Evolutionary conservation across 2,329 filamentous ascomycete genomes (phyloP).

Genomic region (Coniosporium tulheliwenetii): DNA sequence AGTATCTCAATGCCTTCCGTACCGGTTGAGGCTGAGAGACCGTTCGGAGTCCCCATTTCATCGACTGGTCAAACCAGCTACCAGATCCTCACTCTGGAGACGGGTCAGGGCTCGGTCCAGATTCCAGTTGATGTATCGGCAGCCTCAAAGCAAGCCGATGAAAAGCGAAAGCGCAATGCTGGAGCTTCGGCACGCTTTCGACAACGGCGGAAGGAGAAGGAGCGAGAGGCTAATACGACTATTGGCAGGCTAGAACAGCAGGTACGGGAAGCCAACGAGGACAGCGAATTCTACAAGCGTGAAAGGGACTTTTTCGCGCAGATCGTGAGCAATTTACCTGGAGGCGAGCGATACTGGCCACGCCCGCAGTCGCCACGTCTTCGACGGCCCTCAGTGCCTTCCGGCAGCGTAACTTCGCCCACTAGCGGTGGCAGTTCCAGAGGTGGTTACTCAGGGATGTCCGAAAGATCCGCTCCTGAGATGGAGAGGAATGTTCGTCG

Average conservation of each 20-base stretch:
- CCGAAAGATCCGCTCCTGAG: not conserved
- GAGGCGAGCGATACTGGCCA: constrained; percentile 28
- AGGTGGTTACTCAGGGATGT: not conserved
- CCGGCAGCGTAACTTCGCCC: not conserved
- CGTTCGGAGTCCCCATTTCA: constrained; percentile 27
- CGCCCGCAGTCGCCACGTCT: constrained; percentile 26
- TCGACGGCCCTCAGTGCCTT: constrained; percentile 6
- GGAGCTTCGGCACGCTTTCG: constrained; percentile 73
- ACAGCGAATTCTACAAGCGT: constrained; percentile 56
- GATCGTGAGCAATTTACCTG: constrained; percentile 45
- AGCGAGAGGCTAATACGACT: constrained; percentile 53
- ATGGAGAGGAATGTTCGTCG: constrained; percentile 3
- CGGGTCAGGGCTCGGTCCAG: constrained; percentile 33
- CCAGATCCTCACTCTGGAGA: constrained; percentile 38
- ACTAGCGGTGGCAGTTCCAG: not conserved
- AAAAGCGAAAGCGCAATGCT: constrained; percentile 74
- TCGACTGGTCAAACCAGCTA: constrained; percentile 31
- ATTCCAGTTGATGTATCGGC: constrained; percentile 68
- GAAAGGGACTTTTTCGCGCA: constrained; percentile 59
- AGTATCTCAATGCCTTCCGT: constrained; percentile 1
- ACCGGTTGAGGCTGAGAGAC: constrained; percentile 13
- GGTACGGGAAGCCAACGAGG: constrained; percentile 49
- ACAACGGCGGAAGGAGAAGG: constrained; percentile 67
- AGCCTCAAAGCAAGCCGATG: constrained; percentile 67
- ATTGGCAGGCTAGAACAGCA: constrained; percentile 55